Conservation (phyloP, 1,284 basidiomycete species). For the Fomitopsis betulina region DNA sequence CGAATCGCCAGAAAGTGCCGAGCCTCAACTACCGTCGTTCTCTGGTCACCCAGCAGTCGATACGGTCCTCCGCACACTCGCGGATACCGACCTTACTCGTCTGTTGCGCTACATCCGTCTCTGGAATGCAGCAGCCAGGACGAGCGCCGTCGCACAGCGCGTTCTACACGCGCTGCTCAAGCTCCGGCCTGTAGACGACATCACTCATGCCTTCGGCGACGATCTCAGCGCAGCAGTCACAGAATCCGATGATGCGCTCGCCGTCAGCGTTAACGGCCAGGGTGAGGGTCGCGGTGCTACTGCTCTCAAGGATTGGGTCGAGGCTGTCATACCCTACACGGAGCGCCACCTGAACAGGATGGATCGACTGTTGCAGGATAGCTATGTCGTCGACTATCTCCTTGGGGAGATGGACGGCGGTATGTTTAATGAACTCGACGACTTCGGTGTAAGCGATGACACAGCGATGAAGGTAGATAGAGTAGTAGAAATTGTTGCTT, state of each 20-base stretch:
- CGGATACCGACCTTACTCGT: constrained; percentile 71
- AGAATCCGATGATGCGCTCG: constrained; percentile 11
- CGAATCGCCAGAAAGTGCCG: constrained; percentile 9
- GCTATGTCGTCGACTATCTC: constrained; percentile 90
- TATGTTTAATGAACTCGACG: constrained; percentile 48
- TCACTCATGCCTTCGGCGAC: constrained; percentile 64
- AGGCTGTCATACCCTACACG: constrained; percentile 89
- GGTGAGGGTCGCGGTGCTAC: constrained; percentile 31
- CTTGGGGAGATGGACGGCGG: constrained; percentile 90
- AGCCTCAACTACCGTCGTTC: constrained; percentile 29
- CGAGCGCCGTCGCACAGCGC: constrained; percentile 82
- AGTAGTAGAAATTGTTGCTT: constrained; percentile 17
- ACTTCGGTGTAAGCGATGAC: constrained; percentile 34
- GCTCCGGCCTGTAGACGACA: constrained; percentile 65
- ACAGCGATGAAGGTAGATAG: constrained; percentile 30
- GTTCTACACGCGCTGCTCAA: constrained; percentile 84
- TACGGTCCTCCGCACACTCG: constrained; percentile 72
- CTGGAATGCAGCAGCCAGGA: constrained; percentile 93
- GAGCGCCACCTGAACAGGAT: constrained; percentile 86
- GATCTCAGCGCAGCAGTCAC: constrained; percentile 7
- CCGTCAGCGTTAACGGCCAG: constrained; percentile 16
- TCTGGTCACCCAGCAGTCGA: constrained; percentile 77
- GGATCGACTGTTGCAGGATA: constrained; percentile 88
- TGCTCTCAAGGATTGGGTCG: constrained; percentile 72
- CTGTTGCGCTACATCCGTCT: constrained; percentile 82